Evolutionary conservation across 345 rosid species (phyloP), one percentile per base, ranked within the genome.

Genomic region (Dipteronia sinensis): DNA sequence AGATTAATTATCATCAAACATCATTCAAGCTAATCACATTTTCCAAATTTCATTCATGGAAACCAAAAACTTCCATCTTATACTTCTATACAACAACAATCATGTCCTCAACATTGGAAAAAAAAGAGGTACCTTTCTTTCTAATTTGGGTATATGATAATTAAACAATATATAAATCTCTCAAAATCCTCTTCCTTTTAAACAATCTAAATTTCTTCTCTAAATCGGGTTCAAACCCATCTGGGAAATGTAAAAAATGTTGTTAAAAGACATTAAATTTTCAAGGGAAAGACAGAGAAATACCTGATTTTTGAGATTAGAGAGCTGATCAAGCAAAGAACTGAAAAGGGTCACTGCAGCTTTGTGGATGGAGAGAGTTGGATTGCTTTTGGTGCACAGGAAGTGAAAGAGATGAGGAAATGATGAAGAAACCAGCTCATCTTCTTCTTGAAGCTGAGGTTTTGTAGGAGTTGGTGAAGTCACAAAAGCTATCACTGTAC

Each of bases 241-340:
- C 23, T 47, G 34, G 27, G 23, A 31, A 49, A 47, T 6, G 13
- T 29, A 11, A 65, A 49, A 29, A n/a, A 49, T 10, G 29, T 4
- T 25, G 19, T 59, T 19, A 29, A n/a, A 69, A 40, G 3, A 11
- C n/a, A 1, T 27, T 49, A 71, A 2, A 68, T 3, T 12, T 0
- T 20, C 64, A 15, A 64, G 19, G 23, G 0, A n/a, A 25, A 55
- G 70, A 34, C 1, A 62, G 47, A 12, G 42, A 20, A 16, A 10
- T 53, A 92, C 96, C 93, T 83, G n/a, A 53, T 15, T 1, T 82
- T 67, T 87, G 27, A 91, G 84, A 11, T 5, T 2, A 61, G 49
- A 19, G 65, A 94, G 93, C 34, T 78, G 62, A 16, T 42, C 16
- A n/a, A 23, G 22, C 10, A 76, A 55, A 75, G 80, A 71, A 22